phyloP scores from a whole-genome alignment of 2,329 filamentous ascomycete species.

The Aspergillus nomiae region DNA sequence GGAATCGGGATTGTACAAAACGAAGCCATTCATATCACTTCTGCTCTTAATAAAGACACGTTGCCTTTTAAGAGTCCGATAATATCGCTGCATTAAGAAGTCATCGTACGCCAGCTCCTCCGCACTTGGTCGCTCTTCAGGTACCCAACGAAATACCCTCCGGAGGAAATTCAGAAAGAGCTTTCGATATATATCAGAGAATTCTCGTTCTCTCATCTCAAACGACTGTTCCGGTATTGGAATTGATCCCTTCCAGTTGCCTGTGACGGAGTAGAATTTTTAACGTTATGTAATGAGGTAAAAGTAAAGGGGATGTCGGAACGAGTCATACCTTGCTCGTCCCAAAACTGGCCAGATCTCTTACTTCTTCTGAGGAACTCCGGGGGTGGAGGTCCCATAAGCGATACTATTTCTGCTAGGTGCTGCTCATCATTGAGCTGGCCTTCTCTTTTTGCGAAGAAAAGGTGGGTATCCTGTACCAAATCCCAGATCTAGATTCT shows the following conservation, averaged over 20 bases:
- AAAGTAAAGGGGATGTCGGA: not conserved
- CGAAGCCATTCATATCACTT: too few relatives aligned
- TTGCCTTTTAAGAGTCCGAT: too few relatives aligned
- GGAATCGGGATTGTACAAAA: too few relatives aligned
- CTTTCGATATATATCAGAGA: conserved; percentile 27
- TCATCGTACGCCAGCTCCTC: conserved; percentile 28
- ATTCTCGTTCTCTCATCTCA: conserved; percentile 24
- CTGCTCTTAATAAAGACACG: too few relatives aligned
- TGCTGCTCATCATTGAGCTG: conserved; percentile 21
- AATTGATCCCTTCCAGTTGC: conserved; percentile 29
- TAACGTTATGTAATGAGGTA: not conserved
- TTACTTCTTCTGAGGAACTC: conserved; percentile 17
- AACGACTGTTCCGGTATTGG: conserved; percentile 30
- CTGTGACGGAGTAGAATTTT: conserved; percentile 11
- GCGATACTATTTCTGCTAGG: conserved; percentile 26
- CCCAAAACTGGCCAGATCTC: conserved; percentile 17
- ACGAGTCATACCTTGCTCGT: conserved; percentile 16
- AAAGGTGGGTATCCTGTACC: conserved; percentile 14
- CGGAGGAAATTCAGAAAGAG: conserved; percentile 33
- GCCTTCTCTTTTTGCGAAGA: conserved; percentile 18
- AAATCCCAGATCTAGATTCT: conserved; percentile 21
- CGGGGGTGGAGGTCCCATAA: conserved; percentile 23
- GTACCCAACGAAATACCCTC: conserved; percentile 36
- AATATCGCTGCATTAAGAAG: conserved; percentile 29
- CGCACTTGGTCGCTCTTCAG: conserved; percentile 31